Evolutionary conservation across 768 basidiomycete species (phyloP).

Genomic region (Hygrocybe punicea): DNA sequence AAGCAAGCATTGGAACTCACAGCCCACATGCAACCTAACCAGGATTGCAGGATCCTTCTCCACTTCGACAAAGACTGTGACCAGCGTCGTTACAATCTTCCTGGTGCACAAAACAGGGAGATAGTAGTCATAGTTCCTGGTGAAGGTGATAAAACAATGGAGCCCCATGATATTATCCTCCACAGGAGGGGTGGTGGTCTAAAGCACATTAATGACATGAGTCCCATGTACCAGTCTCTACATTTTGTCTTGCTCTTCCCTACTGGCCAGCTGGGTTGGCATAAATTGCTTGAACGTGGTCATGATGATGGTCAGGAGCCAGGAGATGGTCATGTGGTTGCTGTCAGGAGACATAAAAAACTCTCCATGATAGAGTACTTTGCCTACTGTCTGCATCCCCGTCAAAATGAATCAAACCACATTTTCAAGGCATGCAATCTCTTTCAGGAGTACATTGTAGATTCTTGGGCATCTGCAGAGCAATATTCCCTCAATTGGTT

Average conservation of each 20-base stretch:
- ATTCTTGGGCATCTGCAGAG: slow-evolving; percentile 41
- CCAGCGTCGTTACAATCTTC: slow-evolving; percentile 41
- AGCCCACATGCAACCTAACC: background rate
- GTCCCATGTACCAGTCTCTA: slow-evolving; percentile 37
- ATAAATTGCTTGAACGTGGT: slow-evolving; percentile 5
- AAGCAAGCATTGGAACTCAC: slow-evolving; percentile 24
- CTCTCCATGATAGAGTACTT: slow-evolving; percentile 26
- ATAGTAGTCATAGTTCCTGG: slow-evolving; percentile 43
- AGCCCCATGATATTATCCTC: slow-evolving; percentile 36
- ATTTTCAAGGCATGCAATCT: slow-evolving; percentile 35
- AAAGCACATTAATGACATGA: slow-evolving; percentile 31
- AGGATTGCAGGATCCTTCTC: slow-evolving; percentile 7
- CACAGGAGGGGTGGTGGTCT: slow-evolving; percentile 19
- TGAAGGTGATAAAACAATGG: slow-evolving; percentile 16
- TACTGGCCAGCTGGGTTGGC: slow-evolving; percentile 38
- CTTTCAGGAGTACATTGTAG: slow-evolving; percentile 39
- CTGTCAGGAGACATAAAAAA: slow-evolving; percentile 11
- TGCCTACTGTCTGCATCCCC: slow-evolving; percentile 29
- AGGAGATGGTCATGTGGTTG: background rate
- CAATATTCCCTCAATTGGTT: slow-evolving; percentile 35
- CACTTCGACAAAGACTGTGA: slow-evolving; percentile 22
- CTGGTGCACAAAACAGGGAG: slow-evolving; percentile 36
- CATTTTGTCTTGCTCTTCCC: slow-evolving; percentile 48
- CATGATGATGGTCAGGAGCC: background rate
- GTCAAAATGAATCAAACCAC: slow-evolving; percentile 20